Evolutionary conservation across 2,329 filamentous ascomycete genomes (phyloP).

Genomic region (Fusarium lateritium): DNA sequence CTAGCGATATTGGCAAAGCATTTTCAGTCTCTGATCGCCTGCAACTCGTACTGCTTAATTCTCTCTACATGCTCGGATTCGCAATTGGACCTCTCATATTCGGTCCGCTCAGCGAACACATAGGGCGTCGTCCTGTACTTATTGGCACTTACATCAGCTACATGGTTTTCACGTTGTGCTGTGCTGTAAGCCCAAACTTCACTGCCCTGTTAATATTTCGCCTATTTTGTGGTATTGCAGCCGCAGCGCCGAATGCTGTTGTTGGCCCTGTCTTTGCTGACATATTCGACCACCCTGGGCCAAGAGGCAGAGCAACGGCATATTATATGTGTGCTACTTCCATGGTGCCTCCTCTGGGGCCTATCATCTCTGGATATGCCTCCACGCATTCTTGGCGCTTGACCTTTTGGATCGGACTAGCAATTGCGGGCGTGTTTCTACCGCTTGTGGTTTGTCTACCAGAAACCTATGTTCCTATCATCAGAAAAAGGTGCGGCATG

Average conservation of each 20-base stretch:
- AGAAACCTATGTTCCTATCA: constrained; percentile 64
- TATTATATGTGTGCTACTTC: constrained; percentile 53
- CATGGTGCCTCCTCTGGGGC: constrained; percentile 59
- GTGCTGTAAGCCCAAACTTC: constrained; percentile 59
- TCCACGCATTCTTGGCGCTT: constrained; percentile 59
- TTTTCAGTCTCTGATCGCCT: constrained; percentile 46
- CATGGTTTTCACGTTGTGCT: constrained; percentile 51
- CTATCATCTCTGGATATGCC: constrained; percentile 65
- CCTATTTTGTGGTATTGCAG: constrained; percentile 50
- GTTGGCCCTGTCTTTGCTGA: constrained; percentile 52
- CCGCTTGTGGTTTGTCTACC: constrained; percentile 56
- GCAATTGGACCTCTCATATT: constrained; percentile 53
- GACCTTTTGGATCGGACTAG: constrained; percentile 56
- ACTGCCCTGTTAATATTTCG: constrained; percentile 60
- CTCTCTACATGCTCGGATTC: constrained; percentile 53
- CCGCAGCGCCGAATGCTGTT: constrained; percentile 52
- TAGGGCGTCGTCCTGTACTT: constrained; percentile 52
- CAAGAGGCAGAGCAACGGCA: constrained; percentile 50
- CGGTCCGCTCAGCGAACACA: constrained; percentile 53
- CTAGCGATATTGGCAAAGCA: constrained; percentile 48
- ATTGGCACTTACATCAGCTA: constrained; percentile 52
- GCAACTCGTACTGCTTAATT: constrained; percentile 52
- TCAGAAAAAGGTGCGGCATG: constrained; percentile 63
- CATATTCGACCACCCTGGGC: constrained; percentile 50
- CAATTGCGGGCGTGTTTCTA: constrained; percentile 32